Base-by-base conservation (phyloP, 2,329 filamentous ascomycete genomes). In the Pseudogymnoascus sp. region DNA sequence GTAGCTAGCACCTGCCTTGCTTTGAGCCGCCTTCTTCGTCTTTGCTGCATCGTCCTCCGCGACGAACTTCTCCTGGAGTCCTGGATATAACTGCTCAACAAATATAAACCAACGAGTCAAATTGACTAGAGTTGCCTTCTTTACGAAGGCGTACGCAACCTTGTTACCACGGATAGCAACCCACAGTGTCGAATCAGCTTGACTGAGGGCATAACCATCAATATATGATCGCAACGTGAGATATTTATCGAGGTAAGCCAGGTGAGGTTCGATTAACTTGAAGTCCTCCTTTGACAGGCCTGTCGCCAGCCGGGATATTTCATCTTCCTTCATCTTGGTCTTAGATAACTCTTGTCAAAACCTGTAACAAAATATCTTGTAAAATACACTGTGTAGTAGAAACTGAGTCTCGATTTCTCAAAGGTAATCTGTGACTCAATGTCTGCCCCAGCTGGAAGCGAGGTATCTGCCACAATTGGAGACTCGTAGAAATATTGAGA, bases 161-260 rank as follows among this genome's bases (percentile, higher is more conserved):
- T 90, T 87, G 78, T 96, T 97, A 68, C 84, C 86, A 61, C 90
- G 87, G 60, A 97, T 81, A 4, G 88, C 86, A 69, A 88, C 84
- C 90, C 91, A 97, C 66, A 96, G 81, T 70, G 87, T 88, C 65
- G 86, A 83, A 74, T 97, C 93, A 66, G 88, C 80, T 41, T 90
- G 84, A 62, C 87, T 87, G 58, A 94, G 79, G 26, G 80, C 79
- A 78, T 96, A 93, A 64, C 92, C 92, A 60, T 90, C 84, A 66
- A 97, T 81, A 76, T 94, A 94, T 10, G 90, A 90, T 69, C 93
- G 87, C 33, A 97, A 84, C 3, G 87, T 90, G 63, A 97, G 83
- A 77, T 96, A 89, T 73, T 90, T 89, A 74, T 97, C 90, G 64
- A 97, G 84, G 67, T 89, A 85, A 68, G 83, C 80, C 61, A 96